phyloP scores from a whole-genome alignment of 1,284 basidiomycete species.

The Trichosporon ovoides region DNA sequence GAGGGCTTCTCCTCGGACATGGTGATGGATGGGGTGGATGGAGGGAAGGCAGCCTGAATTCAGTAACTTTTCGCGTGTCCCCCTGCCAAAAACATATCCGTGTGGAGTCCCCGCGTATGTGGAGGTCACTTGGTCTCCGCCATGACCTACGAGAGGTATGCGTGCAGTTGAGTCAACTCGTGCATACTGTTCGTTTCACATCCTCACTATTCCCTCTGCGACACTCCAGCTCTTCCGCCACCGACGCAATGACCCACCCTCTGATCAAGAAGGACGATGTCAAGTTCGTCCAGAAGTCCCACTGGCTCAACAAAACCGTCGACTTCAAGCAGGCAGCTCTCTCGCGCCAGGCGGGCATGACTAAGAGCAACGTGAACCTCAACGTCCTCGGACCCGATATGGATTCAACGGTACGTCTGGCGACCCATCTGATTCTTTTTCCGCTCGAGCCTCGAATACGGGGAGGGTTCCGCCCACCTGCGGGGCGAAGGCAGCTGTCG shows the following conservation, averaged over 20 bases:
- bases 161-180: not conserved
- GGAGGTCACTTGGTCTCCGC: not conserved
- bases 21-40: not conserved
- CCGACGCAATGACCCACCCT: not conserved
- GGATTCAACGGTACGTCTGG: not conserved
- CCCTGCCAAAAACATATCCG: not conserved
- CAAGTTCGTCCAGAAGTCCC: not conserved
- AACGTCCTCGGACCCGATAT: not conserved
- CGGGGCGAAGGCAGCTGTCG: too few species aligned
- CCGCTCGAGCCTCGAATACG: too few species aligned
- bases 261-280: not conserved
- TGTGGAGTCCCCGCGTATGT: constrained; percentile 2
- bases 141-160: not conserved
- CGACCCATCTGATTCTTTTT: too few species aligned
- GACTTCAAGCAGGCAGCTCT: not conserved
- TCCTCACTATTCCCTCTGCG: too few species aligned
- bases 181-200: not conserved
- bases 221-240: too few species aligned
- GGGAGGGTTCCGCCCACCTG: too few species aligned
- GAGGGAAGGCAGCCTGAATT: not conserved
- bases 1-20: constrained; percentile 13
- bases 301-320: constrained; percentile 1
- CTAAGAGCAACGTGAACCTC: not conserved
- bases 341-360: not conserved
- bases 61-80: not conserved